Percentiles rank a stretch among this genome's conserved stretches.
Conservation (phyloP, 2,329 filamentous ascomycete genomes). For the Neofusicoccum sp. region DNA sequence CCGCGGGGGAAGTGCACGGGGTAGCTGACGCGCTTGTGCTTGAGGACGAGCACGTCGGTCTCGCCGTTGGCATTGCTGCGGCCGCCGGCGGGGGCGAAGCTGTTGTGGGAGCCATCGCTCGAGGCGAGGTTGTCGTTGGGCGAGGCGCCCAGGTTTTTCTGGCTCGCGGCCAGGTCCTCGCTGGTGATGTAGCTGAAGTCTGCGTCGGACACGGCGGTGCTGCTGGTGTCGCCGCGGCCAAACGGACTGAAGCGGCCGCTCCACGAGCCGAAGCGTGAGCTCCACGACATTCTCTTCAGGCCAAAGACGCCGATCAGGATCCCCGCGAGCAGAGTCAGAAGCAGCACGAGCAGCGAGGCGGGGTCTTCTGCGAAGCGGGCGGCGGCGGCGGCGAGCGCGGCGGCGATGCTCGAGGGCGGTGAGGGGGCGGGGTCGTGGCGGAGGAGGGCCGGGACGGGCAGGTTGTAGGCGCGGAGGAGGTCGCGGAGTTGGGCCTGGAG, state of each 20-base stretch:
- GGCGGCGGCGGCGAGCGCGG: conserved; percentile 3
- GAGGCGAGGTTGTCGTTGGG: conserved; percentile 24
- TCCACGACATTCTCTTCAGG: conserved; percentile 44
- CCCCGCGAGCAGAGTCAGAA: conserved; percentile 30
- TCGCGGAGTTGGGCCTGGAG: conserved; percentile 1
- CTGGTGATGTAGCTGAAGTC: conserved; percentile 84
- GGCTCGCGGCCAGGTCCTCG: conserved; percentile 59
- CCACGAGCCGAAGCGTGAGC: conserved; percentile 44
- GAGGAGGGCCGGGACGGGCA: conserved; percentile 39
- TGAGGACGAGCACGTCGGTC: conserved; percentile 70
- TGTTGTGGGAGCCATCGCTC: conserved; percentile 21
- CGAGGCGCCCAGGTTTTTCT: conserved; percentile 21
- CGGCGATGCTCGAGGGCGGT: conserved; percentile 24
- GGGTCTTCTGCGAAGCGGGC: conserved; percentile 3
- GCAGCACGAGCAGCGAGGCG: conserved; percentile 18
- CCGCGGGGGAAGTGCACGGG: conserved; percentile 72
- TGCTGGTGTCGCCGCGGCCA: conserved; percentile 38
- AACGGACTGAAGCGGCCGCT: conserved; percentile 51
- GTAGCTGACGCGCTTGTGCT: conserved; percentile 64
- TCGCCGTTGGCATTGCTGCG: conserved; percentile 33
- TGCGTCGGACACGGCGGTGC: conserved; percentile 64
- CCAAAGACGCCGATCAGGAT: conserved; percentile 41
- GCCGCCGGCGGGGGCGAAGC: conserved; percentile 20
- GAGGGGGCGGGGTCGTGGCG: conserved; percentile 33
- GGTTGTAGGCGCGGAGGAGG: conserved; percentile 18